Evolutionary conservation across 805 yeast species (phyloP).

Genomic region (Saccharomycopsis sp.): DNA sequence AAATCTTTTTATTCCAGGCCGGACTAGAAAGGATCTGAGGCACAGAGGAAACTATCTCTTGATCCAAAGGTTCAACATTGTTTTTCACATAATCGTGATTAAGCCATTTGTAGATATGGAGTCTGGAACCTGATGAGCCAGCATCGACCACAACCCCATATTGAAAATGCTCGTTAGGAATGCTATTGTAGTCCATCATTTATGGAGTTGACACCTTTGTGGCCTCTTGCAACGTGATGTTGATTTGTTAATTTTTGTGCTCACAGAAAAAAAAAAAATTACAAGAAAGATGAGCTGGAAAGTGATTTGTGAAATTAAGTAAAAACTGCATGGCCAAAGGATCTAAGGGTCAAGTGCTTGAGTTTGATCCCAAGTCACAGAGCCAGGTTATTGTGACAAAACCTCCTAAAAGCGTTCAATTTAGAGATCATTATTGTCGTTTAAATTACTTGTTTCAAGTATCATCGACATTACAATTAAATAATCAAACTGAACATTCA

Average conservation of each 20-base stretch:
- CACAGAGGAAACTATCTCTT: slow-evolving; percentile 38
- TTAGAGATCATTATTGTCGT: slow-evolving; percentile 12
- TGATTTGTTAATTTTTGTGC: no score
- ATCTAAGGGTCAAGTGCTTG: no score
- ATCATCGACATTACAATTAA: slow-evolving; percentile 1
- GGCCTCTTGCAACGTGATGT: not conserved
- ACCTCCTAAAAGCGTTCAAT: slow-evolving; percentile 8
- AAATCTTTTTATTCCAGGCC: slow-evolving; percentile 60
- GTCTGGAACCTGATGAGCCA: slow-evolving; percentile 90
- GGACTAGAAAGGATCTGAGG: slow-evolving; percentile 56
- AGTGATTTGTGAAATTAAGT: no score
- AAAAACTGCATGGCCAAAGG: no score
- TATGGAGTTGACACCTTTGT: not conserved
- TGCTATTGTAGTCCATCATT: slow-evolving; percentile 5
- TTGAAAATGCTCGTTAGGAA: slow-evolving; percentile 4
- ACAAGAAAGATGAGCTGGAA: no score
- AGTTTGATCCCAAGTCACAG: slow-evolving; percentile 1
- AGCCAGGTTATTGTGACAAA: not conserved
- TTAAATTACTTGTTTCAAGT: slow-evolving; percentile 15
- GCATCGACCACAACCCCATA: slow-evolving; percentile 92
- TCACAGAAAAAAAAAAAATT: not conserved
- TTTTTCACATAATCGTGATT: slow-evolving; percentile 32
- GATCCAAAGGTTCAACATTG: slow-evolving; percentile 23
- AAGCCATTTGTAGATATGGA: slow-evolving; percentile 76
- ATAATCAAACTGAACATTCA: slow-evolving; percentile 3